These are phyloP conservation scores for Xylariaceae sp. DNA, from an alignment of 2,329 filamentous ascomycete species.

Conservation along the genomic window DNA sequence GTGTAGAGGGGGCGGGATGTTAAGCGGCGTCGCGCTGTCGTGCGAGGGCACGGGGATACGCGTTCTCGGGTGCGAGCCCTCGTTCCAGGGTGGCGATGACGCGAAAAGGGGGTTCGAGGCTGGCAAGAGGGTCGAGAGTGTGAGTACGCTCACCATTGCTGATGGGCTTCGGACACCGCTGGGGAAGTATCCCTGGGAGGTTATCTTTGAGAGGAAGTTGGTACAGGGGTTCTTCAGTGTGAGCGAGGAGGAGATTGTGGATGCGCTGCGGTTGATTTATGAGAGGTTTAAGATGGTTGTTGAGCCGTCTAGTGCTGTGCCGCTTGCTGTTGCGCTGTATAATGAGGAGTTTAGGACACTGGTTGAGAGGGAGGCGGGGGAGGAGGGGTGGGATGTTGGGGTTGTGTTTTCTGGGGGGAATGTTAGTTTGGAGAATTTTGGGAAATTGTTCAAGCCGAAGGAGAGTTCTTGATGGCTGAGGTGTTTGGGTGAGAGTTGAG, in stretches of 20 bases:
- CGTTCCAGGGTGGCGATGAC: constrained; percentile 81
- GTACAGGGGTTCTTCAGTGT: constrained; percentile 71
- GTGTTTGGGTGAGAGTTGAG: background rate
- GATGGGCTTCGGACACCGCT: constrained; percentile 86
- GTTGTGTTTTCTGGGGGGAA: constrained; percentile 62
- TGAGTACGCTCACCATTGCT: constrained; percentile 78
- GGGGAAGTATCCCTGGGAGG: constrained; percentile 69
- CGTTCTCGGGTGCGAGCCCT: constrained; percentile 87
- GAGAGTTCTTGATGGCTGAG: background rate
- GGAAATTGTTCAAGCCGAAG: constrained; percentile 44
- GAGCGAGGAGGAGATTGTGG: constrained; percentile 76
- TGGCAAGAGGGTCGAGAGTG: constrained; percentile 62
- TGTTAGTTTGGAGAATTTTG: constrained; percentile 53
- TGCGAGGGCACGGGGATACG: constrained; percentile 67
- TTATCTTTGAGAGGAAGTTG: constrained; percentile 71
- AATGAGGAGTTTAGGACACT: constrained; percentile 77
- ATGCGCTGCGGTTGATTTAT: constrained; percentile 72
- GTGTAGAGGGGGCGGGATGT: constrained; percentile 84
- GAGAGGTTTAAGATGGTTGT: constrained; percentile 90
- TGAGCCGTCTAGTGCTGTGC: constrained; percentile 85
- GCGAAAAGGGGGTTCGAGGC: constrained; percentile 66
- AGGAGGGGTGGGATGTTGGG: constrained; percentile 70
- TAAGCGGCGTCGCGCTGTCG: constrained; percentile 77
- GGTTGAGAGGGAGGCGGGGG: constrained; percentile 68
- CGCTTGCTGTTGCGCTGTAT: constrained; percentile 76